Base-by-base conservation (phyloP, 192 early-diverging fungal genomes). In the Gigaspora rosea region DNA sequence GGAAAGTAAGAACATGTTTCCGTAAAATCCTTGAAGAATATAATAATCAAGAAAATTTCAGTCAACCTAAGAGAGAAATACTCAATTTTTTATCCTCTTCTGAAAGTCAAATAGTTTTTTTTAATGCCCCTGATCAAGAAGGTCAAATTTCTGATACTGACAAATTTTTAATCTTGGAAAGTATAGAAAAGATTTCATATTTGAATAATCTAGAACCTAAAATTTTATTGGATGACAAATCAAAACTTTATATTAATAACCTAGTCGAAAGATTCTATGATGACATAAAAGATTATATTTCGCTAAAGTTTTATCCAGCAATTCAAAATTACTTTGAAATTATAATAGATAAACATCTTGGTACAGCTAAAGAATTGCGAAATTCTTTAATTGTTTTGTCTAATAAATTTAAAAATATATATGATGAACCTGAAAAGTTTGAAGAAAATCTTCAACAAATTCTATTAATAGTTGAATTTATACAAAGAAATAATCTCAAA, bases 71-170 rank as follows among this genome's bases (percentile, higher is more conserved):
- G 27, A 62, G 27, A 62, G 27, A 62, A 32, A 62, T 62, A 62
- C 59, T 62, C 27, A 22, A 33, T 62, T 62, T 33, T 62, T 62
- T 62, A 62, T 62, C 59, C 27, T 62, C 59, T 33, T 9, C 59
- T 62, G 27, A 62, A 62, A 62, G 59, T 62, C 59, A 62, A 62
- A 62, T 62, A 11, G 59, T 62, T 62, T 62, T 62, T 62, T 62
- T 62, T 9, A 62, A 62, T 32, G 59, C 59, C 0, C 59, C 59
- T 62, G 0, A 20, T 27, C 10, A 33, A 62, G 22, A 62, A 62
- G 59, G 22, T 62, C 59, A 27, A 27, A 62, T 62, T 62, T 62
- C 59, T 62, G 59, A 33, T 62, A 22, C 18, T 5, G 59, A 33
- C 27, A 62, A 22, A 62, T 33, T 22, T 62, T 22, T 32, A 62